Evolutionary conservation across 192 early-diverging fungal genomes (phyloP), one percentile per base, ranked within the genome.

Genomic region (Thoreauomyces humboldtii): DNA sequence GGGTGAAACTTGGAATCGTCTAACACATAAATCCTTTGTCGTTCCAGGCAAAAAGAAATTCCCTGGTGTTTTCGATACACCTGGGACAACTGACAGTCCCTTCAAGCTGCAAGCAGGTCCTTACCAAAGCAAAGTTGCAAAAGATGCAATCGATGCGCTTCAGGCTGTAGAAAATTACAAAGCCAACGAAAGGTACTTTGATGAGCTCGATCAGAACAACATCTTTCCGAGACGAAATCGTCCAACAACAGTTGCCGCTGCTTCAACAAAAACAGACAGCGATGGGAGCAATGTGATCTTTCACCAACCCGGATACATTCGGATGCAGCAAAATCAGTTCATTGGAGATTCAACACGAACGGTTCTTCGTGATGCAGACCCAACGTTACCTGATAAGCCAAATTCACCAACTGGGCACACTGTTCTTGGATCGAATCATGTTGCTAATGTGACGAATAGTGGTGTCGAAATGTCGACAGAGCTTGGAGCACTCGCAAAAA

Each of bases 161-260:
- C 24, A 50, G 9, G 47, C 48, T 4, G 56, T 59, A 12, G 56
- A 64, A 27, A 64, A 64, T 15, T 28, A 51, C 25, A 60, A 59
- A 27, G 52, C 62, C 1, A 33, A 59, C 9, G 31, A 61, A 55
- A 19, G 27, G 0, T 59, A 64, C 53, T 61, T 61, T 2, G 43
- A 55, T 2, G 1, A 59, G 29, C 32, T 61, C 1, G 52, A 61
- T 2, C 0, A 0, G 0, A 28, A 28, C 1, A 57, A 57, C 35
- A 15, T 57, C 14, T 57, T 57, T 15, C 55, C 55, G 27, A 15
- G 54, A 12, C 6, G 33, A 33, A 22, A 22, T 22, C 6, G 54
- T 6, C 54, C 54, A 14, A 56, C 27, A 34, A 14, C 28, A 14
- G 32, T 57, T 57, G 55, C 29, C 12, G 1, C 28, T 2, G n/a